phyloP scores from a whole-genome alignment of 176 grass and related monocot species.

The Coix lacrymajobi region DNA sequence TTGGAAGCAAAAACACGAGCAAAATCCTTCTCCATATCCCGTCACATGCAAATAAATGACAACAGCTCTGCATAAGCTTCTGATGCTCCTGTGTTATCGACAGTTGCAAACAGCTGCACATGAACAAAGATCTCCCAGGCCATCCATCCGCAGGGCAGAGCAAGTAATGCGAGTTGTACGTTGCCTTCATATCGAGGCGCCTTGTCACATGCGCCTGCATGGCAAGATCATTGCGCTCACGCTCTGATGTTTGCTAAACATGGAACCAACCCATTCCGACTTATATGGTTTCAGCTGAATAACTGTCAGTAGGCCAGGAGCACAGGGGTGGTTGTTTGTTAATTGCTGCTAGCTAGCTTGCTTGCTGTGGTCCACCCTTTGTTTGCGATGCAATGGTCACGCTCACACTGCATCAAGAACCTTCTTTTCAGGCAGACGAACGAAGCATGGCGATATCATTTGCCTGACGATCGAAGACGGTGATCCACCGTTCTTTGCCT shows the following conservation, averaged over 20 bases:
- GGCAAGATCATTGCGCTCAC: neutral
- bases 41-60: constrained; percentile 13
- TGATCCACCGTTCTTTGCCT: neutral
- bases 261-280: neutral
- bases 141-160: constrained; percentile 15
- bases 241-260: constrained; percentile 9
- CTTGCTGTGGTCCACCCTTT: neutral
- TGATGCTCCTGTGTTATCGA: neutral
- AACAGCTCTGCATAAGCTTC: neutral
- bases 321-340: neutral
- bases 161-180: neutral
- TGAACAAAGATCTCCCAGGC: constrained; percentile 20
- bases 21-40: constrained; percentile 21
- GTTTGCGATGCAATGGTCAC: neutral
- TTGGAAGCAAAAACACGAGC: neutral
- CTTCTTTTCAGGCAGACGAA: neutral
- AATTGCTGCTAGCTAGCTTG: neutral
- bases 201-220: constrained; percentile 32
- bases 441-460: neutral
- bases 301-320: neutral
- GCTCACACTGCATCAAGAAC: neutral
- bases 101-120: constrained; percentile 28
- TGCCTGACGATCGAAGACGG: too few relatives aligned
- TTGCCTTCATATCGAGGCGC: constrained; percentile 4
- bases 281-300: neutral